Evolutionary conservation across 495 filamentous ascomycete genomes (phyloP), one percentile per base, ranked within the genome.

Genomic region (Penicillium cosmopolitanum): DNA sequence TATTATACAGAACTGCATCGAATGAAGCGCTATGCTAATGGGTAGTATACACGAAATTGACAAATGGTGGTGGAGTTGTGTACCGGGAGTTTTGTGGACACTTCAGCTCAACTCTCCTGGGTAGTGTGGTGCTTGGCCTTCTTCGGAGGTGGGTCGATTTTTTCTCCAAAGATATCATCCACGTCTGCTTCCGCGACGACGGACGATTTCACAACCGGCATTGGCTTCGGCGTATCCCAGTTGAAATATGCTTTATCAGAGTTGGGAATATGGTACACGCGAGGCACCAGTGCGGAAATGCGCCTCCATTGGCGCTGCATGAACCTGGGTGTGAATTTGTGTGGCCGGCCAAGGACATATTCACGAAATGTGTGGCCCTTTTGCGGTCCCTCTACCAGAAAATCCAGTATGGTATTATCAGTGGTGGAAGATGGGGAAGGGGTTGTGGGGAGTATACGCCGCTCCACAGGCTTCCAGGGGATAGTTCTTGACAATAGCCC

Each of bases 401-500:
- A 62, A 33, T 64, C 63, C 34, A 65, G 51, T 40, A 71, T 25
- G 9, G 10, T 13, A 4, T 51, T 19, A 33, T 63, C 53, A 5
- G 50, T 9, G 9, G 23, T 11, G 57, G 51, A 3, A 8, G 28
- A n/a, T 57, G 43, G 21, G 58, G 51, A 50, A 58, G 40, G 46
- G 36, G 47, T 16, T 28, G 34, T 18, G 18, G 47, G 36, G 44
- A 33, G 54, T 53, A 62, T 69, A 54, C 74, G 79, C 47, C 78
- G 70, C 21, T 66, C 67, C 3, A 73, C 62, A 9, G 77, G 76
- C 52, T 55, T 72, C 70, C 79, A 82, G 61, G 69, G 77, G 3
- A 63, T 52, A 52, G 43, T 69, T 1, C 89, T 92, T 11, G 73
- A 63, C 0, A 85, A 78, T 11, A 96, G 63, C 16, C 77, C 80